Evolutionary conservation across 441 rosid genomes (phyloP), one percentile per base, ranked within the genome.

Genomic region (Brassica hybrid): DNA sequence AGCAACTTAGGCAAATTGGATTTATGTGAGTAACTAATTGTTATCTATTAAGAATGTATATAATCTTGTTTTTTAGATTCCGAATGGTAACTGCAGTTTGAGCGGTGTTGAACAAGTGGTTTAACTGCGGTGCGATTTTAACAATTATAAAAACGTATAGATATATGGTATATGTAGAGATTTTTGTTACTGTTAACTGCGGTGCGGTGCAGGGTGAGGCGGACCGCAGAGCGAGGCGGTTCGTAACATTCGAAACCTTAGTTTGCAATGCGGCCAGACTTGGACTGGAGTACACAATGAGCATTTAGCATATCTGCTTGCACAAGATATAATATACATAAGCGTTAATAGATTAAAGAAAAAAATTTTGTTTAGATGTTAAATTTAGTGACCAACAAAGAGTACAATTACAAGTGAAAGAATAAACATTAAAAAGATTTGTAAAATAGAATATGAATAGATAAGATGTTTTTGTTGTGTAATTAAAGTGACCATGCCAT

Each of bases 401-500:
- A n/a, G 56, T n/a, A 50, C 56, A 50, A n/a, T 50, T 50, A 50
- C 56, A 50, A 48, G 56, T 50, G 18, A 50, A 50, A n/a, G 18
- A 50, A 50, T 50, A 50, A 50, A 50, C 0, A n/a, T n/a, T 14
- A 48, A 48, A 48, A 48, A 48, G 7, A 48, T 48, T 13, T 50
- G 16, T n/a, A 50, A 50, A 50, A 50, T n/a, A n/a, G 56, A 59
- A 30, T 52, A 69, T 54, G 12, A 14, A 2, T 5, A 36, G 77
- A 78, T 72, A 78, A 78, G 73, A 34, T 72, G 21, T 66, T 72
- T 72, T 73, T 72, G 69, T 48, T 72, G 30, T 48, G 38, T 65
- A 59, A 66, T 8, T 66, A 72, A 78, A 72, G 81, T 73, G 78
- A 73, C 69, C 27, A 73, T 79, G 81, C 78, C 74, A 73, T 52